Base-by-base conservation (phyloP, 164 flowering plant genomes). In the Sextonia rubra region DNA sequence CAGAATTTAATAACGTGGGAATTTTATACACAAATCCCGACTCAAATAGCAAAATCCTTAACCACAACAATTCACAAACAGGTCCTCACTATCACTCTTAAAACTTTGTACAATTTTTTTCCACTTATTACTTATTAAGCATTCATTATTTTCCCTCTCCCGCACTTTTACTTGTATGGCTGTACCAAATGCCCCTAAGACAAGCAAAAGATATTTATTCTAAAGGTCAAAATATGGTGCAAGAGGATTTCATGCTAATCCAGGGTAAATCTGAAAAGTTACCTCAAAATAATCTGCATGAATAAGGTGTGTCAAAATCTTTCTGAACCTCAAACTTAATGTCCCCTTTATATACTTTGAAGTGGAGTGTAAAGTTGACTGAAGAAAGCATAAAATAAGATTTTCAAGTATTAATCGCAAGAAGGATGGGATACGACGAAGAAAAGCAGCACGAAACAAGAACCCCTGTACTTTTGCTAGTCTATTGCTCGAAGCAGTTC, bases 401-500 rank as follows among this genome's bases (percentile, higher is more conserved):
- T 96, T 96, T 79, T 96, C 99, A 67, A 89, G 73, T 47, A 96
- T 93, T 75, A 96, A 82, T 66, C 90, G 93, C 37, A 91, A 70
- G 80, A 96, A 96, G 44, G 87, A 68, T 70, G 99, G 97, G 14
- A 88, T 86, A 64, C 96, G 99, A 26, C 92, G 87, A 64, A 96
- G 97, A 84, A 96, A 96, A 74, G 97, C 99, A 64, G 98, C 91
- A 66, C 98, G 97, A 74, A 93, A 96, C 69, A 96, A 78, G 77
- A 96, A 91, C 30, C 99, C 99, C 81, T 96, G 99, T 69, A 96
- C 99, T 90, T 91, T 96, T 24, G 99, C 99, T 70, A 96, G 77
- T 81, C 98, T 86, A 81, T 96, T 96, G 86, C 99, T 90, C 79
- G 90, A 80, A 77, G 93, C 86, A 72, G 99, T 86, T 77, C 98